Evolutionary conservation across 2,329 filamentous ascomycete species (phyloP).

Genomic region (Scytalidium lignicola): DNA sequence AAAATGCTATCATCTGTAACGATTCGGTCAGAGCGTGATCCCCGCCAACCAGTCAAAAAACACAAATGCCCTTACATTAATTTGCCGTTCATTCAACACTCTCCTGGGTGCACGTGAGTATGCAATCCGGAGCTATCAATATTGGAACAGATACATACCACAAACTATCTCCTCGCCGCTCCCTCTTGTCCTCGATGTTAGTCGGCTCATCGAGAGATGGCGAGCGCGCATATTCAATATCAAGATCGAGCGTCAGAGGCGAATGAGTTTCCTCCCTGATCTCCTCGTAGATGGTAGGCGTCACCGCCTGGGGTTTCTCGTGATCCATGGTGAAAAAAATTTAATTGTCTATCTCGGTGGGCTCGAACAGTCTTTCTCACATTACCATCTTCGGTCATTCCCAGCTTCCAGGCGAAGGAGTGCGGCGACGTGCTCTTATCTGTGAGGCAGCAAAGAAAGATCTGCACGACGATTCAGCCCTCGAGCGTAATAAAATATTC

Average conservation of each 20-base stretch:
- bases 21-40: slow-evolving; percentile 1
- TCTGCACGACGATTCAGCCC: too few relatives aligned
- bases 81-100: slow-evolving; percentile 35
- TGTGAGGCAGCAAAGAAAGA: too few relatives aligned
- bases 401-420: too few relatives aligned
- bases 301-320: slow-evolving; percentile 23
- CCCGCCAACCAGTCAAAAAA: slow-evolving; percentile 5
- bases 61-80: slow-evolving; percentile 29
- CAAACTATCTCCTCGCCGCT: slow-evolving; percentile 21
- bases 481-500: too few relatives aligned
- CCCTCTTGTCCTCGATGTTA: slow-evolving; percentile 19
- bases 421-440: too few relatives aligned
- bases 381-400: too few relatives aligned
- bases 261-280: slow-evolving; percentile 11
- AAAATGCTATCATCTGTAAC: slow-evolving; percentile 38
- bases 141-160: slow-evolving; percentile 14
- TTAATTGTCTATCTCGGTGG: too few relatives aligned
- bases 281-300: slow-evolving; percentile 21
- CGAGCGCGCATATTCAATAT: slow-evolving; percentile 6
- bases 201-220: slow-evolving; percentile 18
- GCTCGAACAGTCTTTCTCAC: too few relatives aligned
- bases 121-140: background rate
- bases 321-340: slow-evolving; percentile 13
- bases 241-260: slow-evolving; percentile 11
- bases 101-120: slow-evolving; percentile 26